Evolutionary conservation across 768 basidiomycete species (phyloP).

Genomic region (Boletus bicolor): DNA sequence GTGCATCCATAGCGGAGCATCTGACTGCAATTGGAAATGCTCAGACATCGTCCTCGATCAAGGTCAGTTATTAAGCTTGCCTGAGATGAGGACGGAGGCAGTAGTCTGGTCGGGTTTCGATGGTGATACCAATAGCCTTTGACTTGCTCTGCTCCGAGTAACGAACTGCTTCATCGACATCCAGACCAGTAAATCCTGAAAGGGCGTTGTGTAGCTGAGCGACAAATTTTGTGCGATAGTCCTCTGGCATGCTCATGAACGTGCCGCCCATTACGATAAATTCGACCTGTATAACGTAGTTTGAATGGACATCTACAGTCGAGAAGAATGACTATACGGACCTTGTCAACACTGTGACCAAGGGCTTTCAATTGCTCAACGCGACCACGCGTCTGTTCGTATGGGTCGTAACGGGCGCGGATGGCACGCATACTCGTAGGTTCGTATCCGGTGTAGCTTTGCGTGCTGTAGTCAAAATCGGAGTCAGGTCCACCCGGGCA

Average conservation of each 20-base stretch:
- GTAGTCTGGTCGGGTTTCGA: constrained; percentile 98
- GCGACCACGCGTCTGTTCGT: constrained; percentile 92
- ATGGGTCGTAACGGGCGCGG: constrained; percentile 93
- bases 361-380: constrained; percentile 94
- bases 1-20: constrained; percentile 99
- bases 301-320: not conserved
- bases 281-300: constrained; percentile 54
- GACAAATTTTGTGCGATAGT: constrained; percentile 89
- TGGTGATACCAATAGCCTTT: constrained; percentile 98
- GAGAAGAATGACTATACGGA: constrained; percentile 29
- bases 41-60: not conserved
- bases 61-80: constrained; percentile 34
- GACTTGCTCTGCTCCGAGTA: constrained; percentile 97
- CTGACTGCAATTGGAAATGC: constrained; percentile 53
- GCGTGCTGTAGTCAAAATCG: constrained; percentile 99
- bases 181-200: constrained; percentile 88
- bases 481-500: constrained; percentile 99
- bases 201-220: constrained; percentile 97
- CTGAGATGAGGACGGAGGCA: constrained; percentile 95
- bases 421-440: constrained; percentile 99
- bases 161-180: constrained; percentile 95
- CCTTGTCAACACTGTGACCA: constrained; percentile 98
- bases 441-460: constrained; percentile 92
- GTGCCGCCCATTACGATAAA: constrained; percentile 98
- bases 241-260: constrained; percentile 99